Evolutionary conservation across 1,284 basidiomycete species (phyloP).

Genomic region (Ceratobasidium theobromae): DNA sequence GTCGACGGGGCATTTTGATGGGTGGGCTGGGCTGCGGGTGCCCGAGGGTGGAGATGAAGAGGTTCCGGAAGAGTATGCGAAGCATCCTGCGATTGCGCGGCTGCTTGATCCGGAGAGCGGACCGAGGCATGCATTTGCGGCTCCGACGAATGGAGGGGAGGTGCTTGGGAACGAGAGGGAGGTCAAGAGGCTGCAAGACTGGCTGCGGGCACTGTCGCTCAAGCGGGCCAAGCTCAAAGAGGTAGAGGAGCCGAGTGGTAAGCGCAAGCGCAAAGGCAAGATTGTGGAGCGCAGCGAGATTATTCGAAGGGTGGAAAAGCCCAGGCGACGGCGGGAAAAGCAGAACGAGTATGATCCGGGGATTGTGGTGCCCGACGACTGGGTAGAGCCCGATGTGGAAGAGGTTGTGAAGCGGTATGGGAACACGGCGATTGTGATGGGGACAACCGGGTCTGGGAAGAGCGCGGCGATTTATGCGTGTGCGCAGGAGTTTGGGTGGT

Average conservation of each 20-base stretch:
- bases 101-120: slow-evolving; percentile 1
- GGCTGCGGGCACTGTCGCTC: slow-evolving; percentile 73
- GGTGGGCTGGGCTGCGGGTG: neutral
- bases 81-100: slow-evolving; percentile 23
- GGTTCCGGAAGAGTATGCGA: slow-evolving; percentile 16
- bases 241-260: slow-evolving; percentile 30
- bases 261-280: slow-evolving; percentile 22
- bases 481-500: slow-evolving; percentile 90
- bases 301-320: slow-evolving; percentile 38
- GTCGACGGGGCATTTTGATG: neutral
- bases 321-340: slow-evolving; percentile 37
- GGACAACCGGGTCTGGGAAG: slow-evolving; percentile 87
- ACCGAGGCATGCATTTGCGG: slow-evolving; percentile 5
- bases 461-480: slow-evolving; percentile 92
- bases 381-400: slow-evolving; percentile 52
- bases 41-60: neutral
- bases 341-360: slow-evolving; percentile 40
- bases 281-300: slow-evolving; percentile 38
- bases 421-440: slow-evolving; percentile 83
- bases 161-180: slow-evolving; percentile 80
- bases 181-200: slow-evolving; percentile 76
- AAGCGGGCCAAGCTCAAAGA: slow-evolving; percentile 45
- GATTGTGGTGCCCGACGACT: slow-evolving; percentile 34
- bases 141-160: slow-evolving; percentile 66
- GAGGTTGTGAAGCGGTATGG: slow-evolving; percentile 40